Evolutionary conservation across 2,329 filamentous ascomycete species (phyloP).

Genomic region (Xylogone sp.): DNA sequence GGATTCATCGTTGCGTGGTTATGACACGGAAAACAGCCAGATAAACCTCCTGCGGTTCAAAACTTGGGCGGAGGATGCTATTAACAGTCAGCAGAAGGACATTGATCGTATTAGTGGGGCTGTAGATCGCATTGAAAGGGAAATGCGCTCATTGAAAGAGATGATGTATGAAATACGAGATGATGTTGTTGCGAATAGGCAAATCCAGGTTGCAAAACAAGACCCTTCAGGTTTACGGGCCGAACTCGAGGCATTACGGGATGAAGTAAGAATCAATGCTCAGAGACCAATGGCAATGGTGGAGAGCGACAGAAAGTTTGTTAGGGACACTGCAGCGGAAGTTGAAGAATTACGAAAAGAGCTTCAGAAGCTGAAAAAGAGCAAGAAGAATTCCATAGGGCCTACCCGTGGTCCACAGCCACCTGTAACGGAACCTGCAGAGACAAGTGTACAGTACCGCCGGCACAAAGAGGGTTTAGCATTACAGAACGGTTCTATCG

Average conservation of each 20-base stretch:
- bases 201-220: slow-evolving; percentile 3
- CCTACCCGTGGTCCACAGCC: background rate
- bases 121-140: slow-evolving; percentile 21
- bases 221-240: background rate
- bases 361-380: background rate
- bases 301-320: background rate
- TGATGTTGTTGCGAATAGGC: slow-evolving; percentile 13
- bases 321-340: background rate
- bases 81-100: slow-evolving; percentile 22
- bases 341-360: background rate
- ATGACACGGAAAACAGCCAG: background rate
- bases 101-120: slow-evolving; percentile 25
- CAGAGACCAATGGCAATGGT: background rate
- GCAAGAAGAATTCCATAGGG: background rate
- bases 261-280: background rate
- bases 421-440: background rate
- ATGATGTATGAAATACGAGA: slow-evolving; percentile 25
- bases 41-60: slow-evolving; percentile 11
- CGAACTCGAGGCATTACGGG: slow-evolving; percentile 1
- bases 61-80: slow-evolving; percentile 20
- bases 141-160: slow-evolving; percentile 23
- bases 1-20: background rate
- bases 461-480: background rate
- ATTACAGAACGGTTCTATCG: background rate
- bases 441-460: background rate